A percentile compares a stretch with the other conserved stretches of the same genome.
These are phyloP conservation scores for Lentinula sp. DNA, from an alignment of 768 basidiomycete species.

Conservation along the genomic window DNA sequence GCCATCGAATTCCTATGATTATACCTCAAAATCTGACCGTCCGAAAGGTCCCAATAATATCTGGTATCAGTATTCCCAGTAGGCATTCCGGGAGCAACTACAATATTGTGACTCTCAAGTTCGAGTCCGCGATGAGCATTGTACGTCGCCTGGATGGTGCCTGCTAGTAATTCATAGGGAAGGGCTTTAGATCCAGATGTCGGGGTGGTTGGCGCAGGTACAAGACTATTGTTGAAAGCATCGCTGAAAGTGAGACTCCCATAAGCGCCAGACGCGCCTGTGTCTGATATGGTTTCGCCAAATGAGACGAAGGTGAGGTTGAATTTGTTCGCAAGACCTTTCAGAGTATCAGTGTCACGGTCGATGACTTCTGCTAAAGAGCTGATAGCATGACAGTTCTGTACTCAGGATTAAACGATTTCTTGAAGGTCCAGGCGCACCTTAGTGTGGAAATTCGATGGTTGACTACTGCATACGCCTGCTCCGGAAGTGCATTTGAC, in stretches of 20 bases:
- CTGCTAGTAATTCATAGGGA: conserved; percentile 31
- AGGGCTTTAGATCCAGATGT: conserved; percentile 9
- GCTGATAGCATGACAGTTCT: conserved; percentile 13
- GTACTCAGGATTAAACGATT: neutral
- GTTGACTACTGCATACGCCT: conserved; percentile 41
- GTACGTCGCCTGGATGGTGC: conserved; percentile 36
- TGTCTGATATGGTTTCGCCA: conserved; percentile 18
- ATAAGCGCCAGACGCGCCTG: conserved; percentile 6
- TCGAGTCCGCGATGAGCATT: conserved; percentile 19
- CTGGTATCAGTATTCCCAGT: conserved; percentile 23
- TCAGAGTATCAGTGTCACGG: conserved; percentile 23
- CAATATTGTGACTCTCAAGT: conserved; percentile 3
- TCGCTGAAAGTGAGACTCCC: conserved; percentile 33
- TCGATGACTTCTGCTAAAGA: conserved; percentile 25
- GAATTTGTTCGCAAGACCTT: conserved; percentile 26
- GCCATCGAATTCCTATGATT: conserved; percentile 22
- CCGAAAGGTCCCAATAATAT: conserved; percentile 24
- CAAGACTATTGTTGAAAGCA: conserved; percentile 33
- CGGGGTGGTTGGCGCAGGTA: conserved; percentile 44
- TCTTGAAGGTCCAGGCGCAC: conserved; percentile 12
- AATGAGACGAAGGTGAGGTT: conserved; percentile 38
- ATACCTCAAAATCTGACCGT: conserved; percentile 45
- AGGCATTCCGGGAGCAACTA: neutral
- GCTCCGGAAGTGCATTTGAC: conserved; percentile 57
- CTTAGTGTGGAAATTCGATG: conserved; percentile 42